Base-by-base conservation (phyloP, 805 yeast genomes). In the Debaryomyces maramus region DNA sequence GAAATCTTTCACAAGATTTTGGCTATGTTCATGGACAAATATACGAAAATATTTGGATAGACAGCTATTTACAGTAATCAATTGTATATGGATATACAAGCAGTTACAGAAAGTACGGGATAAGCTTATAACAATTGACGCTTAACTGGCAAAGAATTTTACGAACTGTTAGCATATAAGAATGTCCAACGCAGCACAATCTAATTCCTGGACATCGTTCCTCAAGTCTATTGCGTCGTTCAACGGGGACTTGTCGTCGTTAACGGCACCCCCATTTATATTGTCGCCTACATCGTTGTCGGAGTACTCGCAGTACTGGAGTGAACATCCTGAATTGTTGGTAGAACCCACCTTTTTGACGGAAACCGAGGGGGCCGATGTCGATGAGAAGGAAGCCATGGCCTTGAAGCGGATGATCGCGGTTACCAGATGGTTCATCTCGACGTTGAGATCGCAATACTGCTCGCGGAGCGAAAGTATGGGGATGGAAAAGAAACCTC, bases 261-360 rank as follows among this genome's bases (percentile, higher is more conserved):
- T 93, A 57, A 90, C 99, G 2, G 99, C 99, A 3, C 99, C 99
- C 14, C 97, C 98, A 6, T 93, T 91, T 67, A 93, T 93, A 49
- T 73, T 93, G 48, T 88, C 96, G 3, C 88, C 97, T 17, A 83
- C 86, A 5, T 90, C 97, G 2, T 73, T 88, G 52, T 80, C 80
- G 23, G 99, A 93, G 69, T 93, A 87, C 65, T 85, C 97, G 16
- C 91, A 88, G 62, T 93, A 88, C 67, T 93, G 99, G 97, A 88
- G 89, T 34, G 96, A 90, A 59, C 91, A 88, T 56, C 89, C 90
- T 16, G 91, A 87, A 46, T 72, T 89, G 47, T 77, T 93, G 40
- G 64, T 88, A 39, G 90, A 79, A 26, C 90, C 97, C 23, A 75
- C 73, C 47, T 72, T 72, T 45, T 70, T 78, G 39, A 56, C 51